These are phyloP conservation scores for Fusarium albosuccineum DNA, from an alignment of 2,329 filamentous ascomycete species.

Conservation along the genomic window DNA sequence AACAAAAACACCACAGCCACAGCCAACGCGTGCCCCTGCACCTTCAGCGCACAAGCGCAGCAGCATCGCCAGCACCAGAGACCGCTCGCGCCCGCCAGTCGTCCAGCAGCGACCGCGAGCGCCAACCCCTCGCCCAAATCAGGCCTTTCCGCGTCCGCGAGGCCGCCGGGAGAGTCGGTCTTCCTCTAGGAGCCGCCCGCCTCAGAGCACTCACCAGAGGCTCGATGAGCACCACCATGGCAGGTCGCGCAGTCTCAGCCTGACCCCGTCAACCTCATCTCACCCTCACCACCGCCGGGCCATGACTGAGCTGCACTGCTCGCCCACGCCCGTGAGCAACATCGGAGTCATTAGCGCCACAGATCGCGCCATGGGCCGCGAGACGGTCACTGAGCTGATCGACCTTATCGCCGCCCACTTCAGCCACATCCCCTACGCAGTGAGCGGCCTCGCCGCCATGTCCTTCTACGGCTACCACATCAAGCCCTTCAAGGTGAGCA, in stretches of 20 bases:
- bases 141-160: no score
- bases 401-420: conserved; percentile 55
- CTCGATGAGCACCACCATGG: background rate
- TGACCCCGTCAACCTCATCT: conserved; percentile 12
- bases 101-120: no score
- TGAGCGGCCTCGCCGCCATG: conserved; percentile 61
- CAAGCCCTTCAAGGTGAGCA: conserved; percentile 51
- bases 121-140: no score
- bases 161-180: no score
- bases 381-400: conserved; percentile 55
- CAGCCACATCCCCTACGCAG: conserved; percentile 59
- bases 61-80: no score
- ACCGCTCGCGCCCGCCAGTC: no score
- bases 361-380: conserved; percentile 43
- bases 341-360: conserved; percentile 25
- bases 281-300: conserved; percentile 2
- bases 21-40: no score
- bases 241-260: background rate
- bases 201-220: no score
- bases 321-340: conserved; percentile 23
- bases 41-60: no score
- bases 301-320: conserved; percentile 13
- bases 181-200: no score
- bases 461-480: conserved; percentile 57
- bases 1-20: no score